Evolutionary conservation across 2,329 filamentous ascomycete species (phyloP).

Genomic region (Microdochium nivale): DNA sequence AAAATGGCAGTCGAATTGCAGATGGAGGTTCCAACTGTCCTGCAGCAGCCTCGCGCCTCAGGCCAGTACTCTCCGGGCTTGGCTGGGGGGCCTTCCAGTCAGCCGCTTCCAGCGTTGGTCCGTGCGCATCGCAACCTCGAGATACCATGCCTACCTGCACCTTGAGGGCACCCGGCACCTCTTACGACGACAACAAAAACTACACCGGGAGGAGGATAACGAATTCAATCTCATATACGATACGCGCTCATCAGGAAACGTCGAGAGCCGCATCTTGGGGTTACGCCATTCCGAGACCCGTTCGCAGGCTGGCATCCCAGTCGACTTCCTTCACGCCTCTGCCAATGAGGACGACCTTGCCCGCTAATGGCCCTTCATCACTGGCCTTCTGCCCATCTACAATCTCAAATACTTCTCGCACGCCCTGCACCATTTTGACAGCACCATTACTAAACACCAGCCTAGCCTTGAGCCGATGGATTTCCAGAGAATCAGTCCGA

Average conservation of each 20-base stretch:
- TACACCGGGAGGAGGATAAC: too few species aligned
- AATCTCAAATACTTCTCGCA: constrained; percentile 89
- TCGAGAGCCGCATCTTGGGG: background rate
- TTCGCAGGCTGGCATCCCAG: constrained; percentile 34
- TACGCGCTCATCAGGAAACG: too few species aligned
- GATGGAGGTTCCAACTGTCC: background rate
- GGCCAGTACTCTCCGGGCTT: background rate
- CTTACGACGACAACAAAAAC: too few species aligned
- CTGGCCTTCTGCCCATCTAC: constrained; percentile 44
- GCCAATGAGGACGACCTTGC: constrained; percentile 59
- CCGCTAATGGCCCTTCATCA: constrained; percentile 19
- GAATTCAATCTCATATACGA: too few species aligned
- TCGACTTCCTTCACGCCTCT: constrained; percentile 41
- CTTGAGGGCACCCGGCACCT: background rate
- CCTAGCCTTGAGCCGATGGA: constrained; percentile 82
- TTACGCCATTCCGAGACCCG: constrained; percentile 5
- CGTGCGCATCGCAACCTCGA: background rate
- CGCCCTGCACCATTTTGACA: constrained; percentile 77
- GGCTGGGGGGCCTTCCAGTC: background rate
- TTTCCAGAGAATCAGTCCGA: constrained; percentile 50
- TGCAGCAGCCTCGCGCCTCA: background rate
- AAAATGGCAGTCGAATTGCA: constrained; percentile 1
- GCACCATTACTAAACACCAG: constrained; percentile 56
- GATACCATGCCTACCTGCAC: background rate
- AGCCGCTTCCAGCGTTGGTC: background rate